Conservation (phyloP, 148 eudicot genomes). For the Rhododendron molle region DNA sequence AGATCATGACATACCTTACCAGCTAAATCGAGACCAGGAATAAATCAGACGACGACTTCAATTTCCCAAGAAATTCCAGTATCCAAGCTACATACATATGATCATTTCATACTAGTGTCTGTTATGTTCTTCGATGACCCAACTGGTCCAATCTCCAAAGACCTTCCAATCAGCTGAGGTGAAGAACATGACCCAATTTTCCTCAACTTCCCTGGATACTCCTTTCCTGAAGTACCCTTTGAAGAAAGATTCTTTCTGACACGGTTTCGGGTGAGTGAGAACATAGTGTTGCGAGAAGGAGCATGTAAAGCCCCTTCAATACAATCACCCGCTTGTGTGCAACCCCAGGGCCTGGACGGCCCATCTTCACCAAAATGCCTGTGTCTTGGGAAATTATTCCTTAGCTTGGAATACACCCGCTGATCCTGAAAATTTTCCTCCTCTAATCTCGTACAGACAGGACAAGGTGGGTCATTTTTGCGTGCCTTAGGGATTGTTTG, state of each 20-base stretch:
- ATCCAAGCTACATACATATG: conserved; percentile 17
- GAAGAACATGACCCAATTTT: conserved; percentile 46
- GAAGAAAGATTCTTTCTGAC: conserved; percentile 48
- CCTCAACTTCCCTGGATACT: conserved; percentile 57
- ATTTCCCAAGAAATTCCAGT: neutral
- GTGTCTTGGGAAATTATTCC: conserved; percentile 45
- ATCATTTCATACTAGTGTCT: conserved; percentile 47
- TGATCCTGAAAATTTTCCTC: conserved; percentile 52
- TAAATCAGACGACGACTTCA: neutral
- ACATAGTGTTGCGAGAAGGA: conserved; percentile 53
- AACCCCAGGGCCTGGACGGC: conserved; percentile 70
- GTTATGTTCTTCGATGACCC: conserved; percentile 53
- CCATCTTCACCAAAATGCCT: conserved; percentile 60
- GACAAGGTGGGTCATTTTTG: conserved; percentile 86
- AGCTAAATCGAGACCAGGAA: neutral
- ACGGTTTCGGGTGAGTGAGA: conserved; percentile 47
- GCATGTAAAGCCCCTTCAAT: conserved; percentile 75
- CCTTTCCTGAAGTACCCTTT: conserved; percentile 51
- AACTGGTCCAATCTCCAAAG: conserved; percentile 40
- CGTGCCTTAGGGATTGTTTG: conserved; percentile 71
- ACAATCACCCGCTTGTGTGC: conserved; percentile 79
- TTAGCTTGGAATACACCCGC: conserved; percentile 36
- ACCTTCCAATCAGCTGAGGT: conserved; percentile 45
- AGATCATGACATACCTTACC: neutral
- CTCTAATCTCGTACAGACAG: conserved; percentile 57